These are phyloP conservation scores for Syzygium aromaticum DNA, from an alignment of 345 rosid species.

Conservation along the genomic window DNA sequence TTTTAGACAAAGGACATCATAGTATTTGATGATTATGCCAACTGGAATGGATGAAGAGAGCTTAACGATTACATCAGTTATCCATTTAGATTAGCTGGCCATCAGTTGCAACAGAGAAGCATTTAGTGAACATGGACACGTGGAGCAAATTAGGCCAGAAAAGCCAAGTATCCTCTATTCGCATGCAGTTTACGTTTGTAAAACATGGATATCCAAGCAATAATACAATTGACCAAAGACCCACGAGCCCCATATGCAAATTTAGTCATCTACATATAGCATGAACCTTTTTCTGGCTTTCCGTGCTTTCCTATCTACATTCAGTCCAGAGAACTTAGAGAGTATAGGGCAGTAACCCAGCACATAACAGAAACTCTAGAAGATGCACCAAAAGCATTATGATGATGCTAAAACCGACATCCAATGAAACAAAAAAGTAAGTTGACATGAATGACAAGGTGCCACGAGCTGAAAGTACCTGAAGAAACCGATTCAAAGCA, in stretches of 20 bases:
- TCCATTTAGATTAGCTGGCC: background rate
- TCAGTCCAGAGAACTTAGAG: background rate
- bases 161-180: background rate
- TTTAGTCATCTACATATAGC: background rate
- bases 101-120: background rate
- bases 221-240: background rate
- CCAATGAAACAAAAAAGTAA: background rate
- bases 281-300: background rate
- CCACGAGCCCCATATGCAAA: background rate
- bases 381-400: background rate
- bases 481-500: constrained; percentile 92
- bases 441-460: background rate
- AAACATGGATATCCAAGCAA: background rate
- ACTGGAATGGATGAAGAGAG: background rate
- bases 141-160: background rate
- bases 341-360: background rate
- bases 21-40: background rate
- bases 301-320: background rate
- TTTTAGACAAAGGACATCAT: background rate
- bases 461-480: constrained; percentile 29
- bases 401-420: background rate
- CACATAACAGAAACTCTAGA: background rate
- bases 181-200: background rate
- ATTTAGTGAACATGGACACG: background rate
- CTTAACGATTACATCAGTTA: background rate